Evolutionary conservation across 257 asterid genomes (phyloP), one percentile per base, ranked within the genome.

Genomic region (Fraxinus pennsylvanica): DNA sequence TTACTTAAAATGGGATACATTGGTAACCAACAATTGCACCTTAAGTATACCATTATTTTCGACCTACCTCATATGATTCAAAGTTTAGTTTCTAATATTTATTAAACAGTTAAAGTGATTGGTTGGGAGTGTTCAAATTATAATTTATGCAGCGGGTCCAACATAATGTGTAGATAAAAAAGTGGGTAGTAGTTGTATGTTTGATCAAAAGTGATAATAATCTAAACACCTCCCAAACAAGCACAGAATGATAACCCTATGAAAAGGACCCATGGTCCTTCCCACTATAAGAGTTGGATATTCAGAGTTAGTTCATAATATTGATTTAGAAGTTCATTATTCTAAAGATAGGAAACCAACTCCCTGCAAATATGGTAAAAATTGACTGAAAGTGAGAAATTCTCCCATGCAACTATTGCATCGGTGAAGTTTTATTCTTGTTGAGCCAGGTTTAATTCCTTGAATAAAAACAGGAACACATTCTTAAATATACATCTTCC

Each of bases 361-460:
- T 47, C 32, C 73, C 38, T 22, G n/a, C 35, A 6, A 25, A 21
- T 68, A 27, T 10, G 22, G 76, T 47, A 68, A 12, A 22, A 74
- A 68, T 13, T 47, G 57, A 3, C n/a, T 47, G 15, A 14, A 47
- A 47, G 57, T 15, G n/a, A 47, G 54, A 45, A 27, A 41, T 35
- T 57, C 43, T 52, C 29, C 72, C 41, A 70, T 35, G 39, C 70
- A 66, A 73, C 10, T 73, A 54, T 25, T 27, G n/a, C 73, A 54
- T 27, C 10, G 68, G 14, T 77, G 0, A 47, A 19, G 70, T 79
- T 41, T 33, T 47, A 21, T 9, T 68, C 52, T 13, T 32, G 70
- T 33, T 38, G 39, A 77, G 41, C 57, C 54, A 36, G 25, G 39
- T 50, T 76, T 36, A 71, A 67, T 67, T 73, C 71, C 73, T 76